Conservation (phyloP, 1,139 yeast genomes). For the Pichia sp. region DNA sequence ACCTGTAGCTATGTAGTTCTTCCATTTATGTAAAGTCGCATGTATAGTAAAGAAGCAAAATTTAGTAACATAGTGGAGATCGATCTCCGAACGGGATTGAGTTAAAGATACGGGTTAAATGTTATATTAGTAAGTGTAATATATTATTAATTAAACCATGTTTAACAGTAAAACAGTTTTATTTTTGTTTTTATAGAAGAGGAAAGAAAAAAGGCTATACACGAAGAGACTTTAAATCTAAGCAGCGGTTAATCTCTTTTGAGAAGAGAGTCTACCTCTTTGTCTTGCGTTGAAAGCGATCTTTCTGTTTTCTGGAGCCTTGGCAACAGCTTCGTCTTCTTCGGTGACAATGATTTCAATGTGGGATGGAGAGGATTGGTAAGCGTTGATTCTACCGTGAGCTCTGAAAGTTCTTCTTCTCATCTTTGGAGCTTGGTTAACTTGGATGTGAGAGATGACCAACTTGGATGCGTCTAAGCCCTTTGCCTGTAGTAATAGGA, state of each 20-base stretch:
- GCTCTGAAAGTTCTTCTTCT: conserved; percentile 99
- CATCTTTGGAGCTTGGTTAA: conserved; percentile 99
- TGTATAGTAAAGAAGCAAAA: background rate
- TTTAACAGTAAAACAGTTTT: conserved; percentile 9
- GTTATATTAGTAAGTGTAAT: background rate
- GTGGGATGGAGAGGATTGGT: conserved; percentile 98
- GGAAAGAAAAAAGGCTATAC: conserved; percentile 15
- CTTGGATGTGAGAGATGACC: conserved; percentile 97
- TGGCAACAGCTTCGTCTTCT: conserved; percentile 89
- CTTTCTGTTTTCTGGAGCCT: conserved; percentile 83
- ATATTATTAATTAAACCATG: conserved; percentile 3
- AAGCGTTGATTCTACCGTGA: conserved; percentile 99
- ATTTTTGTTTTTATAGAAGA: conserved; percentile 15
- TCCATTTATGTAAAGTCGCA: background rate
- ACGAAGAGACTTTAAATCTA: conserved; percentile 19
- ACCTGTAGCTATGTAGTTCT: background rate
- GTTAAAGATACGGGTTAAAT: background rate
- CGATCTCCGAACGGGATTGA: background rate
- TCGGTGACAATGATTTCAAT: conserved; percentile 96
- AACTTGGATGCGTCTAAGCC: conserved; percentile 95
- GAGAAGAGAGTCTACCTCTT: conserved; percentile 86
- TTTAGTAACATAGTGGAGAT: background rate
- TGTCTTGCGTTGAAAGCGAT: conserved; percentile 82
- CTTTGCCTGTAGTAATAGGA: conserved; percentile 52
- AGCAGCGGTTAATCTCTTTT: conserved; percentile 63